Conservation (phyloP, 225 moss, liverwort and hornwort genomes). For the Thuidium tamariscinum region DNA sequence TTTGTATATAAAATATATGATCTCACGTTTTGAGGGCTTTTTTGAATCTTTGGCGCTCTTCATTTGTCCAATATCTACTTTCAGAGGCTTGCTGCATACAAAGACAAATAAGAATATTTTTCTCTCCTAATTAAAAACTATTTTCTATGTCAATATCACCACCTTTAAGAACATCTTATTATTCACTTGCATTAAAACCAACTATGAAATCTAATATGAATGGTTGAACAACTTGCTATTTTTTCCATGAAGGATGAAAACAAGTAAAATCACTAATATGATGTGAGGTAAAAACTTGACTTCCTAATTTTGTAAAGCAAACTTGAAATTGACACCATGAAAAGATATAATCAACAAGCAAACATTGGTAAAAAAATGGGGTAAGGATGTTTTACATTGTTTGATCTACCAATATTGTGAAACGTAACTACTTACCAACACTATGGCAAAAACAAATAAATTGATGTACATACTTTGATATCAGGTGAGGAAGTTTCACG, state of each 20-base stretch:
- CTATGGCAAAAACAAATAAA: neutral
- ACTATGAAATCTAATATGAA: neutral
- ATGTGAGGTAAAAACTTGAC: neutral
- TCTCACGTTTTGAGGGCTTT: slow-evolving; percentile 96
- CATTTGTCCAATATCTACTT: slow-evolving; percentile 99
- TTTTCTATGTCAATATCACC: accelerated
- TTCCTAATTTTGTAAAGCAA: neutral
- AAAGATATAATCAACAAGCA: neutral
- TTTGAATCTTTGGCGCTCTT: slow-evolving; percentile 94
- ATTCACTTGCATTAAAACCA: neutral
- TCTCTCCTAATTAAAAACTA: neutral
- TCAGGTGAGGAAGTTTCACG: slow-evolving; percentile 71
- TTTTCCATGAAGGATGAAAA: neutral
- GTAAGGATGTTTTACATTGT: slow-evolving; percentile 12
- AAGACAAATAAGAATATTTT: neutral
- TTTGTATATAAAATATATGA: neutral
- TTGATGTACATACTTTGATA: slow-evolving; percentile 47
- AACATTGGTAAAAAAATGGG: slow-evolving; percentile 25
- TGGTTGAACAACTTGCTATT: neutral
- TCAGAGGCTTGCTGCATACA: slow-evolving; percentile 59
- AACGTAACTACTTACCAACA: neutral
- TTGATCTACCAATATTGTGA: neutral
- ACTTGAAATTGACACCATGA: too few relatives aligned
- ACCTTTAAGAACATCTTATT: neutral
- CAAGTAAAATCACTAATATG: neutral